A percentile compares a stretch with the other conserved stretches of the same genome.
phyloP scores from a whole-genome alignment of 805 yeast species.

The Barnettozyma siamensis region DNA sequence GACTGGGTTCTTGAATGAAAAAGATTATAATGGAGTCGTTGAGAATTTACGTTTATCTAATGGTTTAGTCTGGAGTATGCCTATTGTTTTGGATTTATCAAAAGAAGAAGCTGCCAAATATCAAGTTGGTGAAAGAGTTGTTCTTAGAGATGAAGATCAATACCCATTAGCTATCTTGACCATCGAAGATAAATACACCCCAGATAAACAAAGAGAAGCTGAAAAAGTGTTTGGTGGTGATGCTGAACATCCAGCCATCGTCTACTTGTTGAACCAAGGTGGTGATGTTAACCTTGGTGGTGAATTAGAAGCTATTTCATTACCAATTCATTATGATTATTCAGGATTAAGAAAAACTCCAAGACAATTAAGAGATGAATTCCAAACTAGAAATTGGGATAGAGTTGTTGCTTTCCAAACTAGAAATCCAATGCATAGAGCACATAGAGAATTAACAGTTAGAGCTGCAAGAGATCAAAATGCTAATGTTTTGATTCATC shows the following conservation, averaged over 20 bases:
- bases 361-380: constrained; percentile 81
- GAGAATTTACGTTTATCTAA: constrained; percentile 61
- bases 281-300: constrained; percentile 91
- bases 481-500: constrained; percentile 86
- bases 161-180: constrained; percentile 76
- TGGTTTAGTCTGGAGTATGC: constrained; percentile 87
- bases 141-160: constrained; percentile 76
- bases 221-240: constrained; percentile 89
- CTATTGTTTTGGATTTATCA: constrained; percentile 80
- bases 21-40: constrained; percentile 62
- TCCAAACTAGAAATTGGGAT: constrained; percentile 75
- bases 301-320: constrained; percentile 69
- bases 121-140: constrained; percentile 55
- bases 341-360: constrained; percentile 86
- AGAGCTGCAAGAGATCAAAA: constrained; percentile 93
- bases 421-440: constrained; percentile 98
- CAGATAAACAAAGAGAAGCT: constrained; percentile 78
- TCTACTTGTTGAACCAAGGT: constrained; percentile 63
- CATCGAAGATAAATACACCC: constrained; percentile 70
- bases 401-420: constrained; percentile 96
- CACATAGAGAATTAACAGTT: constrained; percentile 92
- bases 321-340: constrained; percentile 88
- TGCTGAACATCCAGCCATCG: constrained; percentile 92
- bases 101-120: constrained; percentile 38
- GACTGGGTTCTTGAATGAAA: constrained; percentile 56